Base-by-base conservation (phyloP, 176 grass and related monocot genomes). In the Carex kokanica region DNA sequence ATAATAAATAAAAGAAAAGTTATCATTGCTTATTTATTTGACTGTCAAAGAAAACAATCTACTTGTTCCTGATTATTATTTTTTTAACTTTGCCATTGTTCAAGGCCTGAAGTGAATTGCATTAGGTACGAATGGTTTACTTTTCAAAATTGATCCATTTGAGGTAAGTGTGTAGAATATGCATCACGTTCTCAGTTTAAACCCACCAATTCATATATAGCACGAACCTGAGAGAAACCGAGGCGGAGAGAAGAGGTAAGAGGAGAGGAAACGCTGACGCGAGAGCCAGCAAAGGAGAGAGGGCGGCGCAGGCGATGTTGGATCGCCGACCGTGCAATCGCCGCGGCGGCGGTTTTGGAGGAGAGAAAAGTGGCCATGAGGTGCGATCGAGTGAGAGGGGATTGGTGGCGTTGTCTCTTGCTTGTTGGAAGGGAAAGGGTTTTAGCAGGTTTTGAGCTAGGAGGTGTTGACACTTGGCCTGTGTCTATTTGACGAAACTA, bases 201-300 rank as follows among this genome's bases (percentile, higher is more conserved):
- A 66, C 12, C 2, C 31, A 80, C 17, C 38, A 17, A 63, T 4
- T 24, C 6, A 64, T 25, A 53, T 18, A 45, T 54, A 51, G 64
- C 5, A 56, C 73, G 6, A 72, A 88, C 87, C 87, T 77, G 88
- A 64, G 72, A 83, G 58, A 68, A 56, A 21, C 58, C 23, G 67
- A 69, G 32, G 67, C 2, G 64, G 34, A 64, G 71, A 68, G 60
- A 52, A 40, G 24, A 16, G 55, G 11, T 13, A 17, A 15, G 49
- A 36, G 18, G 41, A 53, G 23, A 54, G 73, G 49, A 17, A 8
- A 54, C 14, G 25, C 24, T 23, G 49, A 31, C 2, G 49, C 73
- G 49, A 77, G 49, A 77, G 55, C 45, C 49, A 2, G 18, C 69
- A 15, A 60, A 86, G 84, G 75, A 78, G 62, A 67, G 45, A 8